Evolutionary conservation across 2,329 filamentous ascomycete species (phyloP).

Genomic region (Fulvia fulva): DNA sequence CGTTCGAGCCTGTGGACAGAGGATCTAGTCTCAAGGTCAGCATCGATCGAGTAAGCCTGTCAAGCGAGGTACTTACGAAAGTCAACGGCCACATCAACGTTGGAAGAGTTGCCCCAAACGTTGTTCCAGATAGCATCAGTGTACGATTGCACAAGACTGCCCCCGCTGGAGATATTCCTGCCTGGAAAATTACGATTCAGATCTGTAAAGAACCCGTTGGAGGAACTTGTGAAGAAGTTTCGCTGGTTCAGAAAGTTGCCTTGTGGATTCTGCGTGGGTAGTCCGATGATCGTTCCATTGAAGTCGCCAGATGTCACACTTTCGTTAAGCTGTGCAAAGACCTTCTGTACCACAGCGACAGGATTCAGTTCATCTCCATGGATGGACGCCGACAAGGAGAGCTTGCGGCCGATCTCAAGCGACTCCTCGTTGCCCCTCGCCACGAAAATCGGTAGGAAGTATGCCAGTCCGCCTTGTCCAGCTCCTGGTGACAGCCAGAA

Average conservation of each 20-base stretch:
- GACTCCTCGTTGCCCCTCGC: conserved; percentile 37
- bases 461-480: conserved; percentile 36
- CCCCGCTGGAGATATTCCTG: conserved; percentile 28
- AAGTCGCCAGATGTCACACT: conserved; percentile 29
- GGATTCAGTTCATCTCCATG: conserved; percentile 40
- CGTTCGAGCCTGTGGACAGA: conserved; percentile 35
- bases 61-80: conserved; percentile 12
- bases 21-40: conserved; percentile 25
- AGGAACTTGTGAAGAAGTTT: conserved; percentile 35
- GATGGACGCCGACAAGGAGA: conserved; percentile 37
- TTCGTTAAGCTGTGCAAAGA: conserved; percentile 36
- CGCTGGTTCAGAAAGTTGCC: conserved; percentile 39
- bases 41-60: no score
- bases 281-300: conserved; percentile 34
- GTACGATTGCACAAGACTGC: conserved; percentile 17
- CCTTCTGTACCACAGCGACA: conserved; percentile 35
- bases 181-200: conserved; percentile 61
- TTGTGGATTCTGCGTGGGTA: conserved; percentile 39
- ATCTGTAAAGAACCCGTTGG: conserved; percentile 54
- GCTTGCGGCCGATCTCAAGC: conserved; percentile 34
- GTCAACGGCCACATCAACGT: conserved; percentile 40
- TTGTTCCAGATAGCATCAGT: conserved; percentile 38
- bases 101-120: conserved; percentile 36
- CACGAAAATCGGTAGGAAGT: conserved; percentile 38
- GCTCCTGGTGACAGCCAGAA: conserved; percentile 39